Evolutionary conservation across 2,329 filamentous ascomycete genomes (phyloP).

Genomic region (Fusarium domesticum): DNA sequence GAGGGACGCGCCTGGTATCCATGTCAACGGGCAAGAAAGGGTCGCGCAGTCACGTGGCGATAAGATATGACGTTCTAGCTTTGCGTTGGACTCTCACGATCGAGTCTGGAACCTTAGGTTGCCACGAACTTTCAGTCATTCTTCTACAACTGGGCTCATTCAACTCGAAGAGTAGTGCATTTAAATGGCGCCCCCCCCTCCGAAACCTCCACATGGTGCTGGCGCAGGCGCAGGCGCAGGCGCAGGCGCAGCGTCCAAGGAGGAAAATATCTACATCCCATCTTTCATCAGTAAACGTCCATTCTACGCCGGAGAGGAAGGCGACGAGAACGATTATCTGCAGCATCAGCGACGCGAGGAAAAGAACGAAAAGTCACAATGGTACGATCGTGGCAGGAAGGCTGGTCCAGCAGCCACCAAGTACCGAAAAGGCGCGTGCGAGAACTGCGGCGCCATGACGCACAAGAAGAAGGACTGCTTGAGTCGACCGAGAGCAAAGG

Average conservation of each 20-base stretch:
- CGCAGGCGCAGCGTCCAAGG: constrained; percentile 58
- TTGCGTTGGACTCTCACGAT: not conserved
- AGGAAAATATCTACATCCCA: constrained; percentile 98
- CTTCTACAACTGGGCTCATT: not conserved
- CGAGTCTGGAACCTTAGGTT: not conserved
- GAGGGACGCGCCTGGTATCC: constrained; percentile 10
- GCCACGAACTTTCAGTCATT: not conserved
- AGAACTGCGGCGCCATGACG: constrained; percentile 96
- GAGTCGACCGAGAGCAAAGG: constrained; percentile 80
- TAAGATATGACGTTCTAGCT: constrained; percentile 5
- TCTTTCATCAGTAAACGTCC: constrained; percentile 97
- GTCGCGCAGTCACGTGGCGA: constrained; percentile 18
- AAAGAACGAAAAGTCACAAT: constrained; percentile 72
- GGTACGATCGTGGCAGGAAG: constrained; percentile 90
- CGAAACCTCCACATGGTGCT: constrained; percentile 36
- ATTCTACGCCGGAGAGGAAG: constrained; percentile 84
- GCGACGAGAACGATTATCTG: constrained; percentile 80
- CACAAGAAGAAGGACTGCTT: constrained; percentile 95
- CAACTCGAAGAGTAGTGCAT: not conserved
- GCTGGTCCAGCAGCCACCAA: constrained; percentile 87
- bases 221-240: constrained; percentile 39
- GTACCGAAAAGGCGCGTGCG: constrained; percentile 95
- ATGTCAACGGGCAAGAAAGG: constrained; percentile 1
- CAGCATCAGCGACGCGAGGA: constrained; percentile 77
- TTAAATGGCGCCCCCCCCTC: constrained; percentile 29